phyloP scores from a whole-genome alignment of 192 early-diverging fungal species.

The Funneliformis mosseae region DNA sequence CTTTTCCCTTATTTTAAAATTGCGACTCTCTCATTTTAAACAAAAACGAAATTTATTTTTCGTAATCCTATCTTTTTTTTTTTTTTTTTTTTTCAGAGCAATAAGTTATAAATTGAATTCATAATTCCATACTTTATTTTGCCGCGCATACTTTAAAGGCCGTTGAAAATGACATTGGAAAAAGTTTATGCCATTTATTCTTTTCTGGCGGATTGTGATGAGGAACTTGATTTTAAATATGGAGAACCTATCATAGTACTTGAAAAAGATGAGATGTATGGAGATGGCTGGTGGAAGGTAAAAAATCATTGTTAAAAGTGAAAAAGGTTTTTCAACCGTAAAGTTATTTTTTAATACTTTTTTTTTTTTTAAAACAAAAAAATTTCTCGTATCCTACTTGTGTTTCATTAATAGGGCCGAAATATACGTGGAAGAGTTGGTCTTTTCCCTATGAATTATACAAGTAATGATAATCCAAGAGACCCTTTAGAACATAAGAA shows the following conservation, averaged over 20 bases:
- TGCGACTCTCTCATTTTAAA: too few relatives aligned
- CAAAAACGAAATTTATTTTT: too few relatives aligned
- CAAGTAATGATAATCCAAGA: slow-evolving; percentile 43
- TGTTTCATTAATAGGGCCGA: slow-evolving; percentile 54
- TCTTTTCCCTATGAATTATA: slow-evolving; percentile 74
- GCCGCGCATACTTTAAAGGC: too few relatives aligned
- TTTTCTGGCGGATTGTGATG: slow-evolving; percentile 63
- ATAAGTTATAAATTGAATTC: too few relatives aligned
- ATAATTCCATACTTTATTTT: too few relatives aligned
- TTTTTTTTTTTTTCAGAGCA: too few relatives aligned
- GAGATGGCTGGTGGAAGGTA: slow-evolving; percentile 83
- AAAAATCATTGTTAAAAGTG: slow-evolving; percentile 14
- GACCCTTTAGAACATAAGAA: background rate
- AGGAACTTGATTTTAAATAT: slow-evolving; percentile 66
- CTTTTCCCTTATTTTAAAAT: too few relatives aligned
- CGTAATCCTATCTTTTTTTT: too few relatives aligned
- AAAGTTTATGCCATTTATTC: slow-evolving; percentile 59
- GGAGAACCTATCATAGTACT: slow-evolving; percentile 71
- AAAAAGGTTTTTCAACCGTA: background rate
- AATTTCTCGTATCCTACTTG: too few relatives aligned
- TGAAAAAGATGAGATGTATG: slow-evolving; percentile 68
- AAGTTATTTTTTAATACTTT: background rate
- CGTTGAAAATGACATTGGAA: slow-evolving; percentile 27
- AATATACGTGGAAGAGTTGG: slow-evolving; percentile 68
- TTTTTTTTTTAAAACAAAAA: background rate